A percentile compares a stretch with the other conserved stretches of the same genome.
These are phyloP conservation scores for Penicillium glabrum DNA, from an alignment of 2,329 filamentous ascomycete species.

Conservation along the genomic window DNA sequence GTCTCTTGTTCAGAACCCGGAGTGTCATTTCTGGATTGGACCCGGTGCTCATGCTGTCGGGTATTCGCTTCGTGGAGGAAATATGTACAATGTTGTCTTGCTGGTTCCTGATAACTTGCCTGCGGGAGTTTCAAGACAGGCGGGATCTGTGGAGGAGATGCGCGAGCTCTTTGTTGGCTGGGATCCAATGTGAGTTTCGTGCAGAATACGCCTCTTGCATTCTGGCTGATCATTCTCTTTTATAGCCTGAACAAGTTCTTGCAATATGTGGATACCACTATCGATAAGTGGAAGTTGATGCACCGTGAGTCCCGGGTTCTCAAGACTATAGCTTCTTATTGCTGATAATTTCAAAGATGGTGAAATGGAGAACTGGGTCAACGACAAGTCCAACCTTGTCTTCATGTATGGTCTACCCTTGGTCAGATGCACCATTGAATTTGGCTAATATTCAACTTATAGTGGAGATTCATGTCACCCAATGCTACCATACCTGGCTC, in stretches of 20 bases:
- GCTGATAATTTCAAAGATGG: slow-evolving; percentile 32
- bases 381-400: slow-evolving; percentile 51
- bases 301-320: slow-evolving; percentile 28
- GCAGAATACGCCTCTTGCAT: background rate
- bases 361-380: slow-evolving; percentile 58
- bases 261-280: slow-evolving; percentile 53
- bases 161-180: slow-evolving; percentile 59
- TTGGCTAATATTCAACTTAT: background rate
- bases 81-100: slow-evolving; percentile 66
- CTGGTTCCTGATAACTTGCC: slow-evolving; percentile 65
- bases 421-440: background rate
- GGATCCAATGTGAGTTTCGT: slow-evolving; percentile 54
- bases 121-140: slow-evolving; percentile 50
- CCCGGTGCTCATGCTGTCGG: slow-evolving; percentile 61
- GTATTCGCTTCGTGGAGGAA: slow-evolving; percentile 58
- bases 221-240: background rate
- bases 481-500: slow-evolving; percentile 64
- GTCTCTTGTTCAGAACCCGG: slow-evolving; percentile 54
- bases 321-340: background rate
- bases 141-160: slow-evolving; percentile 63
- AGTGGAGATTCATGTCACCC: slow-evolving; percentile 63
- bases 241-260: slow-evolving; percentile 41
- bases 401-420: slow-evolving; percentile 31
- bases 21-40: slow-evolving; percentile 64
- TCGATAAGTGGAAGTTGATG: slow-evolving; percentile 70